Conservation (phyloP, 768 basidiomycete species). For the Pleurotus sapidus region DNA sequence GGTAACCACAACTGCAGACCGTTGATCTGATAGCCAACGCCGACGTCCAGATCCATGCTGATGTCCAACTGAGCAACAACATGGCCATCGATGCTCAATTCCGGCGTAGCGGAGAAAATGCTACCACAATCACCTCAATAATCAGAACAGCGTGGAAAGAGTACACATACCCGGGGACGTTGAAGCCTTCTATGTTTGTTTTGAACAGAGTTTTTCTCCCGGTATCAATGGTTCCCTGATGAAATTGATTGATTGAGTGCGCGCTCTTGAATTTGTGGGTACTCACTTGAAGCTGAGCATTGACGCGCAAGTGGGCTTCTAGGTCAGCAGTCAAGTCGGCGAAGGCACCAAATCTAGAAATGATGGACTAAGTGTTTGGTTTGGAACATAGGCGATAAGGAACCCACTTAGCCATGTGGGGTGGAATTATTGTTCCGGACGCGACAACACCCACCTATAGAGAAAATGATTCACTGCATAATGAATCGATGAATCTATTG, state of each 20-base stretch:
- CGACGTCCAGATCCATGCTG: neutral
- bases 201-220: neutral
- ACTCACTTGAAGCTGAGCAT: neutral
- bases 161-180: neutral
- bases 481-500: too few species aligned
- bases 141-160: neutral
- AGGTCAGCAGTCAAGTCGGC: conserved; percentile 4
- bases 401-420: neutral
- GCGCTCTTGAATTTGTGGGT: too few species aligned
- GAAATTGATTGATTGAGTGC: neutral
- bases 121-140: neutral
- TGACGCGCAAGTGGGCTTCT: neutral
- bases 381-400: too few species aligned
- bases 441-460: neutral
- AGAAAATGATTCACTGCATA: neutral
- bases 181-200: neutral
- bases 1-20: neutral
- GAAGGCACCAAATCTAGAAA: neutral
- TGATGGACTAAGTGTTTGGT: too few species aligned
- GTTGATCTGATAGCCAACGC: neutral
- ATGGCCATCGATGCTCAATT: neutral
- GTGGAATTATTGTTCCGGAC: neutral
- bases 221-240: conserved; percentile 2
- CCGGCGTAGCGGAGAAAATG: neutral
- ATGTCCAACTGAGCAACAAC: conserved; percentile 1